Evolutionary conservation across 2,329 filamentous ascomycete genomes (phyloP).

Genomic region (Stemphylium lycopersici): DNA sequence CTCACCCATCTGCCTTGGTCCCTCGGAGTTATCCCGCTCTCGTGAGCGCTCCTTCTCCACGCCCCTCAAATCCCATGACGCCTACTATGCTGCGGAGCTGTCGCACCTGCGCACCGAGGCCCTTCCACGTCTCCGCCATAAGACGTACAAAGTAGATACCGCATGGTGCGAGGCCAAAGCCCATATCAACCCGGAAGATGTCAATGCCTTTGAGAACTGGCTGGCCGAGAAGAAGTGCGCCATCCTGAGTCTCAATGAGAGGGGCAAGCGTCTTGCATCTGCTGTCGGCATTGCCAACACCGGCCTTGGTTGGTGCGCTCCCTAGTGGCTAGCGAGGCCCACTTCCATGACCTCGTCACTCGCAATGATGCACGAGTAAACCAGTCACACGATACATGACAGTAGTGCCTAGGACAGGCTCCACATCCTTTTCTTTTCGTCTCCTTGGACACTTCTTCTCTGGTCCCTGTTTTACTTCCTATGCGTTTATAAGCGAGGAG

Average conservation of each 20-base stretch:
- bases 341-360: conserved; percentile 12
- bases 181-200: conserved; percentile 25
- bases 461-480: conserved; percentile 4
- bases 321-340: conserved; percentile 42
- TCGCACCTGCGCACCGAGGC: conserved; percentile 49
- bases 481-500: conserved; percentile 31
- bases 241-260: conserved; percentile 42
- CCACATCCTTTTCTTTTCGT: conserved; percentile 7
- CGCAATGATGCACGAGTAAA: conserved; percentile 11
- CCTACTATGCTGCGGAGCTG: conserved; percentile 45
- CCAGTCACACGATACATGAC: conserved; percentile 1
- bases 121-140: conserved; percentile 53
- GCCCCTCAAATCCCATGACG: conserved; percentile 43
- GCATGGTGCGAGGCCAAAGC: conserved; percentile 44
- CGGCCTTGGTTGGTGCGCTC: conserved; percentile 45
- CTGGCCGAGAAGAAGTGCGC: conserved; percentile 46
- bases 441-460: conserved; percentile 5
- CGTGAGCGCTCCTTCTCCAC: conserved; percentile 43
- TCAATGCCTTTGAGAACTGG: conserved; percentile 49
- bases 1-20: conserved; percentile 41
- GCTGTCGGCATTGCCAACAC: conserved; percentile 32
- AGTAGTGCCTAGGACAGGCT: neutral
- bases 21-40: conserved; percentile 18
- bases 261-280: conserved; percentile 34
- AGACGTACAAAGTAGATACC: conserved; percentile 41